Evolutionary conservation across 1,284 basidiomycete genomes (phyloP).

Genomic region (Vanrija pseudolonga): DNA sequence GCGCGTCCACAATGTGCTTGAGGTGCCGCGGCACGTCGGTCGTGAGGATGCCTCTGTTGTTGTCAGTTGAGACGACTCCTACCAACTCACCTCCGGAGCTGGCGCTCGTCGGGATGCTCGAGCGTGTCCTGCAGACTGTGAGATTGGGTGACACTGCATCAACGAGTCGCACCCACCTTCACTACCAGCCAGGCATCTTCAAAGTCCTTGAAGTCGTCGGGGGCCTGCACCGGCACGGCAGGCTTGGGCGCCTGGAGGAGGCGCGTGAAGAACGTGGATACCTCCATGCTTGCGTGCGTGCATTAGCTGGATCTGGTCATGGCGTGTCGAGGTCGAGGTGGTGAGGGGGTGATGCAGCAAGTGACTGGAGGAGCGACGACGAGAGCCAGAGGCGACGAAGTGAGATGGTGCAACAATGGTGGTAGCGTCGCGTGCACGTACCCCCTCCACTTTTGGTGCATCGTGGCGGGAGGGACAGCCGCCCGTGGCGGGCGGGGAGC

Average conservation of each 20-base stretch:
- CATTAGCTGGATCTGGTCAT: too few relatives aligned
- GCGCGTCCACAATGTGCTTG: slow-evolving; percentile 76
- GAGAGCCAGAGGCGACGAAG: too few relatives aligned
- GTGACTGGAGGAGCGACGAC: too few relatives aligned
- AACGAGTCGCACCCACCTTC: slow-evolving; percentile 19
- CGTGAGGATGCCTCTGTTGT: slow-evolving; percentile 65
- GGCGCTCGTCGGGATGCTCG: slow-evolving; percentile 45
- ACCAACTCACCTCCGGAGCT: slow-evolving; percentile 32
- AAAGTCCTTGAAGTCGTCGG: slow-evolving; percentile 37
- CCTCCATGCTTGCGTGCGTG: slow-evolving; percentile 26
- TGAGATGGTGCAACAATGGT: too few relatives aligned
- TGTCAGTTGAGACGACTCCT: slow-evolving; percentile 62
- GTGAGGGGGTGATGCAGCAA: too few relatives aligned
- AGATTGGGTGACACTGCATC: neutral
- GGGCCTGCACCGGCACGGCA: slow-evolving; percentile 8
- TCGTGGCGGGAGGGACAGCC: too few relatives aligned
- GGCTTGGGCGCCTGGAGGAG: slow-evolving; percentile 36
- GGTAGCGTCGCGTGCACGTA: too few relatives aligned
- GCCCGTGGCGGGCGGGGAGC: too few relatives aligned
- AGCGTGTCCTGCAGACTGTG: slow-evolving; percentile 30
- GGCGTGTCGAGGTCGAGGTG: too few relatives aligned
- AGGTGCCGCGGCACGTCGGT: slow-evolving; percentile 76
- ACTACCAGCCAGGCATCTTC: slow-evolving; percentile 37
- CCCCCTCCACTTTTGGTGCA: too few relatives aligned
- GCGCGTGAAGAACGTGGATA: slow-evolving; percentile 43